Base-by-base conservation (phyloP, 169 alveolate genomes). In the Plasmodium inui region DNA sequence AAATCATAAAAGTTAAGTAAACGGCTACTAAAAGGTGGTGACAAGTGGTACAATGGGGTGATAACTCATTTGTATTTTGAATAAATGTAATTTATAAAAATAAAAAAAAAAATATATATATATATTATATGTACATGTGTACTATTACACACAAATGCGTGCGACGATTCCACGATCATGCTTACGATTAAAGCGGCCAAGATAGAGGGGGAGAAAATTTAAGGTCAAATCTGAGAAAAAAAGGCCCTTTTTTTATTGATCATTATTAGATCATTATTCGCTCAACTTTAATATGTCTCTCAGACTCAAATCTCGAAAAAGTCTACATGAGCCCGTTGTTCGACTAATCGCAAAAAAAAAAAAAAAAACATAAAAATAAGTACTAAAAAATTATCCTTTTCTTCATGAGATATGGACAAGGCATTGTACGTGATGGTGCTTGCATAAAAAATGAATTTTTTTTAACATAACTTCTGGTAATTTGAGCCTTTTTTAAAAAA, bases 151-250 rank as follows among this genome's bases (percentile, higher is more conserved):
- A 37, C 50, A 39, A 32, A 17, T 39, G 28, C 19, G 67, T 41
- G 70, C 50, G 32, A 61, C 74, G 3, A 61, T 17, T 61, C 9
- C 74, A 61, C 55, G 26, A 0, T n/a, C 84, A 28, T 41, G 19
- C 26, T 37, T 19, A 78, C 44, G 39, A 78, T 37, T 37, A 78
- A 78, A 78, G 50, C n/a, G 30, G 14, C 19, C 61, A 78, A 78
- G 19, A 12, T 17, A 12, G 50, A 78, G 28, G 53, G 50, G 74
- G 37, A 17, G 5, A 17, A 19, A 78, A 78, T 39, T 37, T 78
- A 37, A 46, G 84, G 28, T 78, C 84, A 78, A 78, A 28, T 78
- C n/a, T 78, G 17, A 12, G 22, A 32, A 30, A 19, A 78, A 78
- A 41, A 12, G 61, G 19, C n/a, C 84, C n/a, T 37, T 78, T 37